Evolutionary conservation across 2,329 filamentous ascomycete species (phyloP).

Genomic region (Orbilia ellipsospora): DNA sequence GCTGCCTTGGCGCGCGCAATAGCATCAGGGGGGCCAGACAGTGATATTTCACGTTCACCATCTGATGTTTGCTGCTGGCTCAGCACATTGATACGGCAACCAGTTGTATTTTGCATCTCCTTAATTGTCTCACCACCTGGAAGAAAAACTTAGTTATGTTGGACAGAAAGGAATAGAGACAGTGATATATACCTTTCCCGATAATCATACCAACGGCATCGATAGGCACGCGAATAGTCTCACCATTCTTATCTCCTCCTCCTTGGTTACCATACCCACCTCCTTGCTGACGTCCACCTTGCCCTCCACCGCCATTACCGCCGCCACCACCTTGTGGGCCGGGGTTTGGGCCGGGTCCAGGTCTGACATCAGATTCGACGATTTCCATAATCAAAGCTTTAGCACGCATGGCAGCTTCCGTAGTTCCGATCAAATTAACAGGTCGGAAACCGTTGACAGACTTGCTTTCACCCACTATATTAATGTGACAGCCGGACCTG

Average conservation of each 20-base stretch:
- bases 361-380: slow-evolving; percentile 85
- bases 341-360: slow-evolving; percentile 60
- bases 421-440: slow-evolving; percentile 87
- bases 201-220: slow-evolving; percentile 97
- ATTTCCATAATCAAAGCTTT: slow-evolving; percentile 93
- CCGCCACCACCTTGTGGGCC: slow-evolving; percentile 61
- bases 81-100: slow-evolving; percentile 94
- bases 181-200: slow-evolving; percentile 73
- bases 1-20: slow-evolving; percentile 84
- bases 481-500: slow-evolving; percentile 91
- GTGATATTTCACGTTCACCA: slow-evolving; percentile 83
- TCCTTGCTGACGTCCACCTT: slow-evolving; percentile 61
- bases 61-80: slow-evolving; percentile 78
- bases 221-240: slow-evolving; percentile 85
- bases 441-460: slow-evolving; percentile 89
- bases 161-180: not conserved
- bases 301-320: slow-evolving; percentile 61
- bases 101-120: slow-evolving; percentile 86
- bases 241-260: slow-evolving; percentile 76
- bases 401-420: slow-evolving; percentile 77
- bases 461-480: slow-evolving; percentile 93
- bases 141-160: slow-evolving; percentile 8
- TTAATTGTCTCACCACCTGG: slow-evolving; percentile 87
- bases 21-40: slow-evolving; percentile 80
- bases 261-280: slow-evolving; percentile 56